Evolutionary conservation across 2,329 filamentous ascomycete species (phyloP).

Genomic region (Colletotrichum neosansevieriae): DNA sequence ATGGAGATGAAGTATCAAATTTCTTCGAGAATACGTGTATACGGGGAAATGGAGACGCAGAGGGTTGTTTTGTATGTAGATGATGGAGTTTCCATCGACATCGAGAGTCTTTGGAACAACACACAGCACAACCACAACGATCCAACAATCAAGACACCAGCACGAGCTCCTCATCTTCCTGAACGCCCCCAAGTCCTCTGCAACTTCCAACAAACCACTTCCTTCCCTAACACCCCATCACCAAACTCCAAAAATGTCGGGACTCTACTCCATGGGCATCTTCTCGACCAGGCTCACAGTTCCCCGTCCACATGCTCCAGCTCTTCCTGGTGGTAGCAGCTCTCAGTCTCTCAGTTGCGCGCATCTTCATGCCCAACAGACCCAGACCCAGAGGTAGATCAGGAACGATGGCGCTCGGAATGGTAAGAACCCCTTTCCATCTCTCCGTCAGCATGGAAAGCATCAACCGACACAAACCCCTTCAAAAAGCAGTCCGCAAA

Average conservation of each 20-base stretch:
- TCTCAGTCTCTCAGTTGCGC: slow-evolving; percentile 27
- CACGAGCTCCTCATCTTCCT: neutral
- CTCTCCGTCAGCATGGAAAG: neutral
- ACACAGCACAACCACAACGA: neutral
- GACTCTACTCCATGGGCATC: neutral
- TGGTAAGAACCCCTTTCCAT: slow-evolving; percentile 7
- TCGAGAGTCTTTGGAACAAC: neutral
- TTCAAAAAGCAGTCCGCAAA: slow-evolving; percentile 47
- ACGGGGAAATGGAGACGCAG: neutral
- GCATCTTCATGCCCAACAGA: slow-evolving; percentile 26
- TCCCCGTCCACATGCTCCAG: slow-evolving; percentile 35
- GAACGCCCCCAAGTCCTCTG: neutral
- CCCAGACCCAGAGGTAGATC: slow-evolving; percentile 23
- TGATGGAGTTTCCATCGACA: neutral
- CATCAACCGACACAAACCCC: neutral
- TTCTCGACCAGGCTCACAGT: slow-evolving; percentile 30
- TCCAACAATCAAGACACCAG: neutral
- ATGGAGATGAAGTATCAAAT: neutral
- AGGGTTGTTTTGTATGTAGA: slow-evolving; percentile 16
- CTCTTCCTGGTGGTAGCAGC: slow-evolving; percentile 23
- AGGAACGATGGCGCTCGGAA: slow-evolving; percentile 34
- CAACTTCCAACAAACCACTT: neutral
- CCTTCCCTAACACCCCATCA: neutral
- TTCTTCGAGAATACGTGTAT: neutral
- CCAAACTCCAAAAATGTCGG: neutral